Evolutionary conservation across 225 moss, liverwort and hornwort genomes (phyloP).

Genomic region (Lunularia cruciata): DNA sequence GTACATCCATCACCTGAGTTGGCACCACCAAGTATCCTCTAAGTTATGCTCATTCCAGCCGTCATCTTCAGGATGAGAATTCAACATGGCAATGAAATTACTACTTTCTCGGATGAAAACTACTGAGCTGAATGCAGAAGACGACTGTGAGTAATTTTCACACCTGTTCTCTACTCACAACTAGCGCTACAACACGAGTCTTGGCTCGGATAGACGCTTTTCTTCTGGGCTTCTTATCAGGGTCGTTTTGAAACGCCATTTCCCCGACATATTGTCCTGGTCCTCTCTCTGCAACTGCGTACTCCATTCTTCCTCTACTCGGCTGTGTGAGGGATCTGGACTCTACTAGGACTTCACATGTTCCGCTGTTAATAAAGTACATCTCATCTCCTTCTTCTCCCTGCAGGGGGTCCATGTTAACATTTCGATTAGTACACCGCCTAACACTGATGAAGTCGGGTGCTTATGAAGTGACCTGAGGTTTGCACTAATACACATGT

Average conservation of each 20-base stretch:
- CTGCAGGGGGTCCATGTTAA: conserved; percentile 12
- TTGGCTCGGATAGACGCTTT: conserved; percentile 54
- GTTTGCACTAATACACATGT: too few relatives aligned
- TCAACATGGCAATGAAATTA: not conserved
- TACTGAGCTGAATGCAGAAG: not conserved
- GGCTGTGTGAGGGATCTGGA: conserved; percentile 44
- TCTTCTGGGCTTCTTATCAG: conserved; percentile 31
- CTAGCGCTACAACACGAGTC: conserved; percentile 47
- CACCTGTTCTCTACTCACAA: conserved; percentile 51
- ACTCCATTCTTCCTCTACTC: conserved; percentile 52
- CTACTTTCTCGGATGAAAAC: not conserved
- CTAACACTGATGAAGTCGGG: too few relatives aligned
- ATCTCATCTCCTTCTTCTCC: conserved; percentile 58
- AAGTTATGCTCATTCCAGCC: not conserved
- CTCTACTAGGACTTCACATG: conserved; percentile 55
- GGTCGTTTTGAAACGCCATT: conserved; percentile 40
- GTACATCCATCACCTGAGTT: conserved; percentile 40
- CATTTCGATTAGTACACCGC: not conserved
- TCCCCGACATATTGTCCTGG: conserved; percentile 54
- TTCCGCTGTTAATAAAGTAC: conserved; percentile 57
- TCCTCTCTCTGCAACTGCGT: conserved; percentile 52
- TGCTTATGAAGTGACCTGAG: too few relatives aligned
- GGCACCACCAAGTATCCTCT: not conserved
- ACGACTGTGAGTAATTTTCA: not conserved
- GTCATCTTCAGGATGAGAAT: not conserved